A percentile compares a stretch with the other conserved stretches of the same genome.
These are phyloP conservation scores for Lithocarpus polystachyus DNA, from an alignment of 306 rosid genomes.

Conservation along the genomic window DNA sequence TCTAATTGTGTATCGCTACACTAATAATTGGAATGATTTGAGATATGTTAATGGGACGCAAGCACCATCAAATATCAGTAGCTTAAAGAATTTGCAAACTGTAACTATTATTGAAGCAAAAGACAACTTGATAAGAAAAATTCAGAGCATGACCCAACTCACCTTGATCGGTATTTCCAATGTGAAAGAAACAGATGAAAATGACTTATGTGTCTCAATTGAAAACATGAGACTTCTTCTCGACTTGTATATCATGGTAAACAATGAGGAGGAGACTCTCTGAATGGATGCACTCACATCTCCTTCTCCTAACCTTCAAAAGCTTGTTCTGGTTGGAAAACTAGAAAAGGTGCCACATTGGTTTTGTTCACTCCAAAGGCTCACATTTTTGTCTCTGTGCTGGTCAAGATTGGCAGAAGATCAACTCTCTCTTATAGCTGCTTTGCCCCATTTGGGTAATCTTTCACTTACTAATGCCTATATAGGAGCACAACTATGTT, in stretches of 20 bases:
- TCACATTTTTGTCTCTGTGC: not conserved
- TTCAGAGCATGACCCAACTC: too few species aligned
- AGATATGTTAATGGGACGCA: too few species aligned
- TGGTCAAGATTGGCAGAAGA: not conserved
- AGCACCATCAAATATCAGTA: too few species aligned
- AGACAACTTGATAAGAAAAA: fast-evolving
- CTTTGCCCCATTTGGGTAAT: not conserved
- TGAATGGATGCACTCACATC: not conserved
- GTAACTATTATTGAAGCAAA: too few species aligned
- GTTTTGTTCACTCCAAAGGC: not conserved
- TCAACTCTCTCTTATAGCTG: not conserved
- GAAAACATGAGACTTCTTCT: constrained; percentile 5
- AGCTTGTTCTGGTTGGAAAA: too few species aligned
- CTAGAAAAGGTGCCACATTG: too few species aligned
- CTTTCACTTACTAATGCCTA: not conserved
- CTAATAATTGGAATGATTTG: too few species aligned
- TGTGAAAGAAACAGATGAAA: not conserved
- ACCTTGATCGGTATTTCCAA: not conserved
- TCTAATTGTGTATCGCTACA: too few species aligned
- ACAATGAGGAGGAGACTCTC: not conserved
- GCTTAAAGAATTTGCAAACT: too few species aligned
- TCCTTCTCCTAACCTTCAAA: too few species aligned
- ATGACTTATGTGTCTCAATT: constrained; percentile 1
- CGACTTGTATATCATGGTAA: not conserved
- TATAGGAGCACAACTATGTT: not conserved